Conservation (phyloP, 1,284 basidiomycete genomes). For the Rhodofomes roseus region DNA sequence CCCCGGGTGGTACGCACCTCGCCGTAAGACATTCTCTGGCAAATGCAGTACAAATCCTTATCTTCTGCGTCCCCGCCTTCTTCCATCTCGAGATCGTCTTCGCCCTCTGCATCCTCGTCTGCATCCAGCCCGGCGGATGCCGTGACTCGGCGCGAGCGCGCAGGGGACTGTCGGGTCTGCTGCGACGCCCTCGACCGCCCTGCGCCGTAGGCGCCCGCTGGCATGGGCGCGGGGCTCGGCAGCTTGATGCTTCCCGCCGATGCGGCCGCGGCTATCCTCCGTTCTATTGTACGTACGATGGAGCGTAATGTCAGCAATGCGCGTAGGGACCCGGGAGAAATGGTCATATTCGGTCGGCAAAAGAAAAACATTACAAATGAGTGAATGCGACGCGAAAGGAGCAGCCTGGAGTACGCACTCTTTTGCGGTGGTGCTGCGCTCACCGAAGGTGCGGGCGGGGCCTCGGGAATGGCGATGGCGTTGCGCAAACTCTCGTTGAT, state of each 20-base stretch:
- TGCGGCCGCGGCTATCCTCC: slow-evolving; percentile 19
- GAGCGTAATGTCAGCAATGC: background rate
- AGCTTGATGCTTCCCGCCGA: slow-evolving; percentile 31
- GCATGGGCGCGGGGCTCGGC: slow-evolving; percentile 33
- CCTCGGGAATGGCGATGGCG: slow-evolving; percentile 32
- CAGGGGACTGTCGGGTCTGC: slow-evolving; percentile 27
- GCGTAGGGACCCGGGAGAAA: background rate
- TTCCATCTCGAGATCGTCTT: slow-evolving; percentile 42
- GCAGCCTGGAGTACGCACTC: slow-evolving; percentile 20
- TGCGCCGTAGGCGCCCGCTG: slow-evolving; percentile 9
- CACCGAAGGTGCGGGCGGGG: slow-evolving; percentile 16
- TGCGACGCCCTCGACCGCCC: slow-evolving; percentile 25
- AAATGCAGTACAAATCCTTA: slow-evolving; percentile 61
- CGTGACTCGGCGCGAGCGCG: slow-evolving; percentile 32
- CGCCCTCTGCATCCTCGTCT: slow-evolving; percentile 42
- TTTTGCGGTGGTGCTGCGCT: slow-evolving; percentile 21
- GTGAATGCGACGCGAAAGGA: background rate
- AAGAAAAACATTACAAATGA: background rate
- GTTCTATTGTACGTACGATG: slow-evolving; percentile 16
- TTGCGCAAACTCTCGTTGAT: slow-evolving; percentile 47
- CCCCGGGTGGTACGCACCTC: slow-evolving; percentile 39
- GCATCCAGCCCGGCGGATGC: slow-evolving; percentile 37
- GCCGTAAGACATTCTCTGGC: slow-evolving; percentile 61
- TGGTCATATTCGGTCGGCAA: background rate
- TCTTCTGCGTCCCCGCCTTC: slow-evolving; percentile 49